Evolutionary conservation across 2,329 filamentous ascomycete genomes (phyloP).

Genomic region (Cordyceps pruinosa): DNA sequence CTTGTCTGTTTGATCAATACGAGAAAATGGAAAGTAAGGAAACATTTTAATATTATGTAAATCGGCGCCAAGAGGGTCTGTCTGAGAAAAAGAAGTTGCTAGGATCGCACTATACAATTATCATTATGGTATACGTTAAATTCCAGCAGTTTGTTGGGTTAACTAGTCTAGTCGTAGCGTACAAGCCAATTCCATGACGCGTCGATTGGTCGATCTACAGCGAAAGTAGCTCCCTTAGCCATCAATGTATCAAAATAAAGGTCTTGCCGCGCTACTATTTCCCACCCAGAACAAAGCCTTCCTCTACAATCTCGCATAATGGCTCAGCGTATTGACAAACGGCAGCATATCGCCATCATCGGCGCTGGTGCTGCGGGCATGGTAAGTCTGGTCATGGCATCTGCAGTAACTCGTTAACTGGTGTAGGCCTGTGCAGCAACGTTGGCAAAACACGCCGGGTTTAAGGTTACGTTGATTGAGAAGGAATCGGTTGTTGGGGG

Average conservation of each 20-base stretch:
- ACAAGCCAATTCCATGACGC: constrained; percentile 8
- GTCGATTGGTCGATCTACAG: constrained; percentile 5
- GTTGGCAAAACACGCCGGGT: constrained; percentile 57
- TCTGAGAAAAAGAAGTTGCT: too few relatives aligned
- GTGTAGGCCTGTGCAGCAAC: constrained; percentile 57
- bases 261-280: background rate
- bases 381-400: constrained; percentile 27
- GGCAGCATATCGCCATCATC: constrained; percentile 48
- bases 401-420: background rate
- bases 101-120: too few relatives aligned
- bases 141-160: too few relatives aligned
- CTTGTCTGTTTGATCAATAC: too few relatives aligned
- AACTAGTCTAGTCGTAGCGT: too few relatives aligned
- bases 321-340: constrained; percentile 19
- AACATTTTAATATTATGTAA: too few relatives aligned
- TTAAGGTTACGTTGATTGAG: constrained; percentile 58
- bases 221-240: background rate
- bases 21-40: too few relatives aligned
- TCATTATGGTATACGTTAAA: too few relatives aligned
- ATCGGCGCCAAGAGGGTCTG: too few relatives aligned
- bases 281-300: background rate
- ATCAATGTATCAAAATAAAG: background rate
- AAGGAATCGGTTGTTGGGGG: constrained; percentile 51
- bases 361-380: constrained; percentile 58
- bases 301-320: background rate